Conservation (phyloP, 768 basidiomycete genomes). For the Sutorius australiensis region DNA sequence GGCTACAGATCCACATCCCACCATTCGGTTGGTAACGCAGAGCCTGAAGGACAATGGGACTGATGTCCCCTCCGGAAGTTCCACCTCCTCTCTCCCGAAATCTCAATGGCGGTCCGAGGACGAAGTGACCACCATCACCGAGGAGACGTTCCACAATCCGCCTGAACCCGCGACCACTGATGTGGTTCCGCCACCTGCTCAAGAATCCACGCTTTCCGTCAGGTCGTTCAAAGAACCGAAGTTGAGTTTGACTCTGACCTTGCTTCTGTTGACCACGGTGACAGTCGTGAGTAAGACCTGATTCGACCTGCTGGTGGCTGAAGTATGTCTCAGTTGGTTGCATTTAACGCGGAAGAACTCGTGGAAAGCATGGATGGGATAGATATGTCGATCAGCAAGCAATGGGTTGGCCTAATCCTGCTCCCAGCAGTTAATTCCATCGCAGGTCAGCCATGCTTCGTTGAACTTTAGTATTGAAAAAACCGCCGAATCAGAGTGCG, state of each 20-base stretch:
- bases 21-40: slow-evolving; percentile 26
- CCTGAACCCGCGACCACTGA: slow-evolving; percentile 12
- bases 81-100: slow-evolving; percentile 7
- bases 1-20: slow-evolving; percentile 8
- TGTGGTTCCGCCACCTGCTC: slow-evolving; percentile 13
- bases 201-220: slow-evolving; percentile 13
- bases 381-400: slow-evolving; percentile 66
- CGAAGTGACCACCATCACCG: slow-evolving; percentile 6
- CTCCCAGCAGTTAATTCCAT: slow-evolving; percentile 81
- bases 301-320: not conserved
- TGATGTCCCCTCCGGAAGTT: not conserved
- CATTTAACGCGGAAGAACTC: slow-evolving; percentile 66
- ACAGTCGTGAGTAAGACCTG: slow-evolving; percentile 50
- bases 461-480: not conserved
- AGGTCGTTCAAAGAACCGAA: slow-evolving; percentile 45
- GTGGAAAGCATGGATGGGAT: slow-evolving; percentile 84
- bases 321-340: slow-evolving; percentile 39
- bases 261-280: slow-evolving; percentile 52
- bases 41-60: not conserved
- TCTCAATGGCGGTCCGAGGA: slow-evolving; percentile 14
- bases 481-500: slow-evolving; percentile 53
- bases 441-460: slow-evolving; percentile 49
- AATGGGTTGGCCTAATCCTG: slow-evolving; percentile 87
- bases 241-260: slow-evolving; percentile 55
- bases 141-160: not conserved